A percentile compares a stretch with the other conserved stretches of the same genome.
Evolutionary conservation across 208 protist genomes (phyloP).

Genomic region (Novymonas esmeraldas): DNA sequence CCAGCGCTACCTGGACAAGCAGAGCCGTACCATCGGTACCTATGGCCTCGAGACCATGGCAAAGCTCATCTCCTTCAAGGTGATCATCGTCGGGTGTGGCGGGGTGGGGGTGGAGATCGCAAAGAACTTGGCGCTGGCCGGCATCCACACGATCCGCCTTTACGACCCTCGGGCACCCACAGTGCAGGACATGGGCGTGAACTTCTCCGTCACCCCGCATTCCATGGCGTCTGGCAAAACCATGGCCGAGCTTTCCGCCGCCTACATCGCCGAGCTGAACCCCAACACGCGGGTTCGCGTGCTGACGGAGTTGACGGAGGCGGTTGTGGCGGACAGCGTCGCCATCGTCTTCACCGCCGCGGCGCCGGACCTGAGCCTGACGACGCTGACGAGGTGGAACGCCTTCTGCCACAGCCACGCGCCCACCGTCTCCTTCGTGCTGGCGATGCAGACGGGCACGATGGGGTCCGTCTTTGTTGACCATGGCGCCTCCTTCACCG

Average conservation of each 20-base stretch:
- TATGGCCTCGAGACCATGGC: slow-evolving; percentile 93
- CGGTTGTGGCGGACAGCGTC: slow-evolving; percentile 45
- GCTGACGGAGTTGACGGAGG: slow-evolving; percentile 57
- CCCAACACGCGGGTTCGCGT: slow-evolving; percentile 81
- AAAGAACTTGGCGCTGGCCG: slow-evolving; percentile 92
- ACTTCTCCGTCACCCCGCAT: slow-evolving; percentile 86
- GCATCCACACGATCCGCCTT: slow-evolving; percentile 84
- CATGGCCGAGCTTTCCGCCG: slow-evolving; percentile 62
- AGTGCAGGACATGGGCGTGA: slow-evolving; percentile 81
- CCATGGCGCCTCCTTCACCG: slow-evolving; percentile 68
- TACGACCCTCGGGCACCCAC: slow-evolving; percentile 67
- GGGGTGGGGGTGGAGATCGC: slow-evolving; percentile 92
- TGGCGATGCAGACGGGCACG: slow-evolving; percentile 70
- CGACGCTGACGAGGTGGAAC: slow-evolving; percentile 77
- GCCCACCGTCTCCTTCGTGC: slow-evolving; percentile 78
- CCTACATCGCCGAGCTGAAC: slow-evolving; percentile 89
- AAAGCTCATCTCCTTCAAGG: slow-evolving; percentile 89
- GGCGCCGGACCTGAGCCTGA: slow-evolving; percentile 66
- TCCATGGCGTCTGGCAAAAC: slow-evolving; percentile 50
- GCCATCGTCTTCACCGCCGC: slow-evolving; percentile 80
- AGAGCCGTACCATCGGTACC: slow-evolving; percentile 92
- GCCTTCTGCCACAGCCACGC: slow-evolving; percentile 66
- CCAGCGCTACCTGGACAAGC: slow-evolving; percentile 88
- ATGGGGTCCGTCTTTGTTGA: slow-evolving; percentile 86
- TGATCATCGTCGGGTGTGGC: slow-evolving; percentile 92